Conservation (phyloP, 2,329 filamentous ascomycete genomes). For the Exophiala aquamarina region DNA sequence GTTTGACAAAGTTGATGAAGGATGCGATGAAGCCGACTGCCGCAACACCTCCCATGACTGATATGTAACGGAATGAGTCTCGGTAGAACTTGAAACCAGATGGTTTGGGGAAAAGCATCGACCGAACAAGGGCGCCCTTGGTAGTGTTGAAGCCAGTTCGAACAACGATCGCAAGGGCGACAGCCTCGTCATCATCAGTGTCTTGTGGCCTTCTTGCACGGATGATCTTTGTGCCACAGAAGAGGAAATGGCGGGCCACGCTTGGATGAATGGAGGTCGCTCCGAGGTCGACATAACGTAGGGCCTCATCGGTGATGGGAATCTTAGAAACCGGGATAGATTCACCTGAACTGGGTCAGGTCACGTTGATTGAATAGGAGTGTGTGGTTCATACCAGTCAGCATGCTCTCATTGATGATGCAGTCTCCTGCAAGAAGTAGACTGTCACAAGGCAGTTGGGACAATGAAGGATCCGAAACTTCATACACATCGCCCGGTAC, state of each 20-base stretch:
- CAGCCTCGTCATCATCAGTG: conserved; percentile 80
- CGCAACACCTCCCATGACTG: conserved; percentile 89
- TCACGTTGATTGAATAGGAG: neutral
- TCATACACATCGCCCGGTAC: conserved; percentile 97
- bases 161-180: conserved; percentile 86
- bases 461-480: conserved; percentile 86
- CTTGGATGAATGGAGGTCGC: conserved; percentile 81
- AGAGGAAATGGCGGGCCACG: conserved; percentile 84
- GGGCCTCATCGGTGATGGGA: conserved; percentile 75
- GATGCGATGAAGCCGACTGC: conserved; percentile 85
- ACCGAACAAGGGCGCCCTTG: conserved; percentile 90
- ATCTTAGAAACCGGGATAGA: conserved; percentile 95
- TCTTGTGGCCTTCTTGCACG: conserved; percentile 86
- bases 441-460: conserved; percentile 89
- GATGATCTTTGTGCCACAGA: conserved; percentile 93
- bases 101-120: conserved; percentile 98
- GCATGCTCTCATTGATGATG: conserved; percentile 99
- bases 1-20: conserved; percentile 85
- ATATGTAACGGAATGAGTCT: conserved; percentile 96
- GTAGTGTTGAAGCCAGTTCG: conserved; percentile 97
- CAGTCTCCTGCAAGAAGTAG: conserved; percentile 89
- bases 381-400: conserved; percentile 61
- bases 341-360: conserved; percentile 59
- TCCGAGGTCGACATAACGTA: conserved; percentile 73
- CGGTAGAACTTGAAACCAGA: conserved; percentile 98